Evolutionary conservation across 805 yeast species (phyloP), one percentile per base, ranked within the genome.

Genomic region (Lipomyces yamadae): DNA sequence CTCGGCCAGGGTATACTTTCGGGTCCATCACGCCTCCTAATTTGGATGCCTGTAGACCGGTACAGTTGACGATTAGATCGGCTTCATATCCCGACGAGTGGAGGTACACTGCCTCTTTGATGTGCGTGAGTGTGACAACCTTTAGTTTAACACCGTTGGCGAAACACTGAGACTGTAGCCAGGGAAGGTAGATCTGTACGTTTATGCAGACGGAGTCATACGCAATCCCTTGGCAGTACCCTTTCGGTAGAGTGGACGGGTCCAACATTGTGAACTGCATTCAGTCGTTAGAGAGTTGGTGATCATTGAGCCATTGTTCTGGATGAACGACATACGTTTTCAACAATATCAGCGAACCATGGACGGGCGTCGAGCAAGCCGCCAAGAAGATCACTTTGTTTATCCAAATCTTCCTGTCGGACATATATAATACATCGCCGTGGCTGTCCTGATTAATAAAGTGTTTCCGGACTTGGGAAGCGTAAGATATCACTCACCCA

Each of bases 1-100:
- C 96, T 66, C 96, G 80, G 0, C 90, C 85, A 6, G 96, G 94
- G 71, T 86, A 88, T 24, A 88, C 84, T 0, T 79, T 77, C 7
- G 78, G 68, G 73, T 91, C 96, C 29, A 79, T 78, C 18, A 88
- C 91, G 11, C 93, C 95, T 6, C 86, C 86, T 4, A 91, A 78
- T 1, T 76, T 74, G 58, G 80, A 80, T 1, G 95, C 90, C 10
- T 92, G 90, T 29, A 88, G 79, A 6, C 96, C 96, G 0, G 92
- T 82, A 76, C 96, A 90, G 73, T 91, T 91, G 82, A 90, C 88
- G 7, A 89, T 88, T 4, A 77, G 79, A 7, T 71, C 56, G 64
- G 78, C 84, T 6, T 62, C 56, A 35, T 39, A 4, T 4, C 76
- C 55, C 60, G 82, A 68, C 11, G 77, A 73, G 67, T 83, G 85